phyloP scores from a whole-genome alignment of 129 eudicot genomes.

The Sambucus nigra region DNA sequence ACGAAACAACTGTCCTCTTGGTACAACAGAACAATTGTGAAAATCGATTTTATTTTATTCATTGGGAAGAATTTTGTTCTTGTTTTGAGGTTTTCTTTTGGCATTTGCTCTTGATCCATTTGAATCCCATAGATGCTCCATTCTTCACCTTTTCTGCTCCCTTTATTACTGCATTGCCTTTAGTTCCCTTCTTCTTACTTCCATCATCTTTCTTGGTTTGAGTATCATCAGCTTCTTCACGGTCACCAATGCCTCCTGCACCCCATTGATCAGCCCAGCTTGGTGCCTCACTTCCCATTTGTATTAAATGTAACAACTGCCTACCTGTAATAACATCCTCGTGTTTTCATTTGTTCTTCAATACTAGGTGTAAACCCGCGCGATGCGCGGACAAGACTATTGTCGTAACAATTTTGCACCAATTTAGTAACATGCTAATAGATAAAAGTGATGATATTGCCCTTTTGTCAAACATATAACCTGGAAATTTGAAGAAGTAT shows the following conservation, averaged over 20 bases:
- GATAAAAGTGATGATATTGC: too few species aligned
- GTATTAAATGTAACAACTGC: background rate
- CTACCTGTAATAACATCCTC: background rate
- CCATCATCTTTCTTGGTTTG: constrained; percentile 31
- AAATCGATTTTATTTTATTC: background rate
- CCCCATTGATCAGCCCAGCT: constrained; percentile 99
- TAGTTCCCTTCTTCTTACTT: constrained; percentile 34
- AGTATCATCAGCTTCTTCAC: constrained; percentile 32
- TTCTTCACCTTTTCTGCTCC: constrained; percentile 59
- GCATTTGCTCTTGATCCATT: constrained; percentile 66
- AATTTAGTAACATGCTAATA: too few species aligned
- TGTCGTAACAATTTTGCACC: too few species aligned
- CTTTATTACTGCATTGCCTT: constrained; percentile 38
- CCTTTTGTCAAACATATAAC: too few species aligned
- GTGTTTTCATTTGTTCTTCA: too few species aligned
- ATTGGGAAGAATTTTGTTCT: constrained; percentile 3
- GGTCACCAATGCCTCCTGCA: constrained; percentile 86
- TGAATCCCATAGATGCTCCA: constrained; percentile 52
- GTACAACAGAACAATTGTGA: too few species aligned
- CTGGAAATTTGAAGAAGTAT: too few species aligned
- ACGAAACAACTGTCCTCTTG: too few species aligned
- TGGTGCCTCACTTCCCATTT: constrained; percentile 64
- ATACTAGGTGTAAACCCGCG: too few species aligned
- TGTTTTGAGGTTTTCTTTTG: constrained; percentile 40
- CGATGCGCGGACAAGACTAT: too few species aligned